A percentile compares a stretch with the other conserved stretches of the same genome.
These are phyloP conservation scores for Grammothele lineata DNA, from an alignment of 768 basidiomycete genomes.

Conservation along the genomic window DNA sequence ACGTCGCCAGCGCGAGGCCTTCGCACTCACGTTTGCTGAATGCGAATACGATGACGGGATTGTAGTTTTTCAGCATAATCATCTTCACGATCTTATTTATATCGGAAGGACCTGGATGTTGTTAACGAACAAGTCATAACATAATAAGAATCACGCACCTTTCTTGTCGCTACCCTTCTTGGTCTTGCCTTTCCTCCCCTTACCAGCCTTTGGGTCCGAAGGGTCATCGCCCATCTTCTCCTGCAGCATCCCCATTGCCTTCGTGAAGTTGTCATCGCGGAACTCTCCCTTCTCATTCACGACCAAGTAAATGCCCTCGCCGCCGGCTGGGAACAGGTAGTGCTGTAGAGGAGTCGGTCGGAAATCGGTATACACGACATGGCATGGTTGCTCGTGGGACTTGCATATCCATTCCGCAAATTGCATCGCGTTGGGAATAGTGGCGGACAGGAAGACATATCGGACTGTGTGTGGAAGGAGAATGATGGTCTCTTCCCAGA, in stretches of 20 bases:
- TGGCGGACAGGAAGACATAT: conserved; percentile 98
- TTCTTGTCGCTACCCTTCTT: conserved; percentile 93
- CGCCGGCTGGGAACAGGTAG: conserved; percentile 95
- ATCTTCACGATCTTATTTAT: conserved; percentile 97
- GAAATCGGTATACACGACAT: conserved; percentile 99
- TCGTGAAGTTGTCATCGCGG: conserved; percentile 94
- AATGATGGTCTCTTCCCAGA: conserved; percentile 99
- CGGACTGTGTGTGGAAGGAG: conserved; percentile 93
- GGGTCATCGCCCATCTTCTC: conserved; percentile 87
- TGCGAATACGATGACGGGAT: conserved; percentile 97
- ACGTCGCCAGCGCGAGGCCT: conserved; percentile 81
- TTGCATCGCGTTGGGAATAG: conserved; percentile 99
- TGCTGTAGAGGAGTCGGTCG: conserved; percentile 97
- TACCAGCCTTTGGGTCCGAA: conserved; percentile 67
- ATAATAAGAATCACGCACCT: conserved; percentile 42
- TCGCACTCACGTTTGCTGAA: conserved; percentile 99
- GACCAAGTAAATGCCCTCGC: conserved; percentile 95
- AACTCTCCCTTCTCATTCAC: conserved; percentile 99
- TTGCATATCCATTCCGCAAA: conserved; percentile 99
- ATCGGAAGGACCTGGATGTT: conserved; percentile 70
- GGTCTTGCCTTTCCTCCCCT: conserved; percentile 87
- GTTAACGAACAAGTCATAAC: background rate
- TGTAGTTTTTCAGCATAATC: conserved; percentile 97
- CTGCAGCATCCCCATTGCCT: conserved; percentile 93
- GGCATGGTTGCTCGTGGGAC: conserved; percentile 95